Base-by-base conservation (phyloP, 768 basidiomycete genomes). In the Pholiota molesta region DNA sequence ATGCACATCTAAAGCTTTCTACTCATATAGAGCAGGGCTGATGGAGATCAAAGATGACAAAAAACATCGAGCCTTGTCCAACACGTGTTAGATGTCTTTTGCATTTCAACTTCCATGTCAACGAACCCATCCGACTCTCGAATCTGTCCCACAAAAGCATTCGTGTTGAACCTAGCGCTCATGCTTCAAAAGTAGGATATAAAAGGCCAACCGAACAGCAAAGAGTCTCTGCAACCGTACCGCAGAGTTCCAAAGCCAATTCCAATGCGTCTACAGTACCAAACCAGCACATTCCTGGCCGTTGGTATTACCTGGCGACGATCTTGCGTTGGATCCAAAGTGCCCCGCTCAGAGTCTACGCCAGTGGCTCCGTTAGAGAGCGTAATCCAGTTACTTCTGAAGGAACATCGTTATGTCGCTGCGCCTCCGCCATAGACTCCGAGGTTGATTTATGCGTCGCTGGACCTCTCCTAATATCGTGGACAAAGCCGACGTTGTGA, bases 261-360 rank as follows among this genome's bases (percentile, higher is more conserved):
- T 19, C 16, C 10, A 55, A 55, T 9, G 14, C 39, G 13, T 44
- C 23, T 42, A 40, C 19, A 19, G 23, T 37, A 14, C 52, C 40
- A 5, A 37, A 33, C 13, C 67, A 9, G 47, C 56, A 60, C 56
- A 52, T 77, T 76, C 61, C 73, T 55, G 72, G 69, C 1, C 75
- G 0, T 67, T 78, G 13, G 37, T 77, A 16, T 69, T 77, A 5
- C 76, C 76, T 5, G 68, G 68, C 5, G 74, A 78, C 58, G 75
- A 77, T 26, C 66, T 77, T 16, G 60, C 73, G 2, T 62, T 73
- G 29, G 76, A 78, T 61, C 75, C 76, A 21, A 64, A 67, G 23
- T 76, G 69, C 55, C 77, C 77, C 19, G 65, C 71, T 10, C 77
- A 78, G 56, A 74, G 73, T 59, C 35, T 77, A 2, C 67, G 70